Base-by-base conservation (phyloP, 2,329 filamentous ascomycete species). In the Calonectria fujianensis region DNA sequence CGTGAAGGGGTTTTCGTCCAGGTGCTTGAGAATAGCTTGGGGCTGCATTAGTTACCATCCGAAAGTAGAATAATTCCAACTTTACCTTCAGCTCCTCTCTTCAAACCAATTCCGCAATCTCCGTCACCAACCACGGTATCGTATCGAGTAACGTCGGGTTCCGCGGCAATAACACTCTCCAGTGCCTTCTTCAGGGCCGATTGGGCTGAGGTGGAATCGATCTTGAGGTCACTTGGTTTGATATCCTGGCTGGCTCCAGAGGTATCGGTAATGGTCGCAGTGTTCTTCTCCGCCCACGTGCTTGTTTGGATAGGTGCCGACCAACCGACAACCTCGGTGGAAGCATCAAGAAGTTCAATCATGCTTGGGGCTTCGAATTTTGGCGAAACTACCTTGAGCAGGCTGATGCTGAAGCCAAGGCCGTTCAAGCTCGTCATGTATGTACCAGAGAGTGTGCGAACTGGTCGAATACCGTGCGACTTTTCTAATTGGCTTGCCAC, bases 111-210 rank as follows among this genome's bases (percentile, higher is more conserved):
- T 13, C 96, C 96, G 81, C 96, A 98, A 85, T 98, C 96, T 61
- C 96, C 96, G 82, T 98, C 96, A 52, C 96, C 96, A 31, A 98
- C 95, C 16, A 97, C 91, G 0, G 95, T 97, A 82, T 95, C 94
- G 80, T 92, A 95, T 65, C 87, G 90, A 0, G 94, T 95, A 66
- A 95, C 89, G 66, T 94, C 92, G 1, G 93, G 92, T 83, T 96
- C 94, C 1, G 89, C 93, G 0, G 87, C 88, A 75, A 95, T 90
- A 18, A 96, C 86, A 45, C 87, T 88, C 64, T 93, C 86, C 20
- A 95, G 86, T 0, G 89, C 94, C 20, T 85, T 86, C 27, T 85
- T 88, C 51, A 96, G 86, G 7, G 88, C 88, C 32, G 87, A 84
- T 73, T 88, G 90, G 14, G 91, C 88, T 4, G 84, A 78, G 20